phyloP scores from a whole-genome alignment of 306 rosid species.

The Prunus persica region Prunus_persica_NCBIv2 NC_034013.1:13989001-13989500 shows the following conservation, averaged over 20 bases:
- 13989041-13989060: slow-evolving; percentile 89
- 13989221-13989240: slow-evolving; percentile 63
- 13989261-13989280: slow-evolving; percentile 76
- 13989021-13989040: slow-evolving; percentile 88
- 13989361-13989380: slow-evolving; percentile 68
- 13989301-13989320: slow-evolving; percentile 75
- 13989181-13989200: slow-evolving; percentile 73
- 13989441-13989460: slow-evolving; percentile 73
- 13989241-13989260: slow-evolving; percentile 86
- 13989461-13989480: slow-evolving; percentile 76
- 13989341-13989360: slow-evolving; percentile 57
- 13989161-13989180: slow-evolving; percentile 64
- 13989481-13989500: slow-evolving; percentile 83
- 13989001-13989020: slow-evolving; percentile 64
- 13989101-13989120: slow-evolving; percentile 61
- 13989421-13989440: slow-evolving; percentile 64
- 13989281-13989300: slow-evolving; percentile 77
- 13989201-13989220: slow-evolving; percentile 61
- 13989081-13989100: slow-evolving; percentile 81
- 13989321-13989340: slow-evolving; percentile 55
- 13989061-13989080: slow-evolving; percentile 65
- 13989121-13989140: slow-evolving; percentile 56
- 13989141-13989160: slow-evolving; percentile 69
- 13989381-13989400: slow-evolving; percentile 72
- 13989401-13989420: slow-evolving; percentile 55